These are phyloP conservation scores for Deuterostichococcus epilithicus DNA, from an alignment of 139 green algal species.

Conservation along the genomic window DNA sequence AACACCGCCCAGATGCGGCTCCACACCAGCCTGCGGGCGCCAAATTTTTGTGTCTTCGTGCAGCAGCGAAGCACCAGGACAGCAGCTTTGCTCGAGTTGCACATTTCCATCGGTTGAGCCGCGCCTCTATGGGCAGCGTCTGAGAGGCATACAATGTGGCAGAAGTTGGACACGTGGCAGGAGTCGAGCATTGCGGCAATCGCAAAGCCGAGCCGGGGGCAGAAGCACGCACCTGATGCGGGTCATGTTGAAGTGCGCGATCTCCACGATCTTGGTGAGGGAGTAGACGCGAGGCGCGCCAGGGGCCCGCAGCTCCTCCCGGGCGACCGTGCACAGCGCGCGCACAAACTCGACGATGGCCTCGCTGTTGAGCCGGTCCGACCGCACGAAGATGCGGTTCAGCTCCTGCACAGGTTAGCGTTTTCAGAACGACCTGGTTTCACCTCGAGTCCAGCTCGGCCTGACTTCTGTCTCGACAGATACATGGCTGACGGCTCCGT, in stretches of 20 bases:
- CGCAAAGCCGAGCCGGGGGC: background rate
- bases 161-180: background rate
- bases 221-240: slow-evolving; percentile 67
- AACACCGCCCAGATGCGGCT: slow-evolving; percentile 91
- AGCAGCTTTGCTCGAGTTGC: too few species aligned
- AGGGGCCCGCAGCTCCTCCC: slow-evolving; percentile 55
- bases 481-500: too few species aligned
- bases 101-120: too few species aligned
- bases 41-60: too few species aligned
- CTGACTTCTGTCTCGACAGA: too few species aligned
- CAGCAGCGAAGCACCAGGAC: too few species aligned
- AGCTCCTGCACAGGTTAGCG: slow-evolving; percentile 34
- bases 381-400: slow-evolving; percentile 60
- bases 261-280: slow-evolving; percentile 95
- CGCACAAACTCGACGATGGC: slow-evolving; percentile 90
- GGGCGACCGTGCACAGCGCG: slow-evolving; percentile 65
- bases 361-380: slow-evolving; percentile 68
- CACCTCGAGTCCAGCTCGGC: too few species aligned
- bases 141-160: background rate
- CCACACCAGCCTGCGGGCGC: slow-evolving; percentile 97
- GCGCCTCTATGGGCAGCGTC: too few species aligned
- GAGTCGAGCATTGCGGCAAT: background rate
- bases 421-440: too few species aligned
- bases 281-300: slow-evolving; percentile 80
- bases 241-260: slow-evolving; percentile 97